Percentiles rank a stretch among this genome's conserved stretches.
phyloP scores from a whole-genome alignment of 441 rosid species.

The Biscutella laevigata region DNA sequence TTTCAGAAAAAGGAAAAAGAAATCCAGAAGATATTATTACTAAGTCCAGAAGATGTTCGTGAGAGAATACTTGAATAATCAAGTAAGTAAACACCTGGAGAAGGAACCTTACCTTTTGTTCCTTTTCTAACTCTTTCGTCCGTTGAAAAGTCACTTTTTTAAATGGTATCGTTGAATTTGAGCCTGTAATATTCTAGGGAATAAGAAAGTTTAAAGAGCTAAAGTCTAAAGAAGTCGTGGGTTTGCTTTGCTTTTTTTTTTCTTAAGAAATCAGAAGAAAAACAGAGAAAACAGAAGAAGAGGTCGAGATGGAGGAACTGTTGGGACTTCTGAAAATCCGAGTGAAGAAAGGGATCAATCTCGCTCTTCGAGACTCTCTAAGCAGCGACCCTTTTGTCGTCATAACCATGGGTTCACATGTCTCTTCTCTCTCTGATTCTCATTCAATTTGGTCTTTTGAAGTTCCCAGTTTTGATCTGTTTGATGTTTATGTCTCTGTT shows the following conservation, averaged over 20 bases:
- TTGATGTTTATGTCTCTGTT: conserved; percentile 1
- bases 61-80: too few relatives aligned
- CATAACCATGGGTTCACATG: conserved; percentile 23
- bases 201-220: neutral
- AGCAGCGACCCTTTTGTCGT: conserved; percentile 28
- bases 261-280: neutral
- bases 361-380: conserved; percentile 17
- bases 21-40: conserved; percentile 1
- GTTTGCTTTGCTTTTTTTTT: too few relatives aligned
- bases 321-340: conserved; percentile 17
- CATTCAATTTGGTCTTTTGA: neutral
- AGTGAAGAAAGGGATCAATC: conserved; percentile 28
- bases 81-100: neutral
- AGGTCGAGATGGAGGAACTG: conserved; percentile 14
- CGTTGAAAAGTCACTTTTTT: neutral
- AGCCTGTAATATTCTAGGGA: conserved; percentile 2
- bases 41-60: neutral
- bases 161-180: conserved; percentile 11
- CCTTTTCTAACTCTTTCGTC: conserved; percentile 4
- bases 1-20: neutral
- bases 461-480: neutral
- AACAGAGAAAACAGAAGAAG: conserved; percentile 1
- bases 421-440: neutral
- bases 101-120: neutral
- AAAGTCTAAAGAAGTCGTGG: neutral